A percentile compares a stretch with the other conserved stretches of the same genome.
These are phyloP conservation scores for Emiliania huxleyi DNA, from an alignment of 78 protist genomes.

Conservation along the genomic window DNA sequence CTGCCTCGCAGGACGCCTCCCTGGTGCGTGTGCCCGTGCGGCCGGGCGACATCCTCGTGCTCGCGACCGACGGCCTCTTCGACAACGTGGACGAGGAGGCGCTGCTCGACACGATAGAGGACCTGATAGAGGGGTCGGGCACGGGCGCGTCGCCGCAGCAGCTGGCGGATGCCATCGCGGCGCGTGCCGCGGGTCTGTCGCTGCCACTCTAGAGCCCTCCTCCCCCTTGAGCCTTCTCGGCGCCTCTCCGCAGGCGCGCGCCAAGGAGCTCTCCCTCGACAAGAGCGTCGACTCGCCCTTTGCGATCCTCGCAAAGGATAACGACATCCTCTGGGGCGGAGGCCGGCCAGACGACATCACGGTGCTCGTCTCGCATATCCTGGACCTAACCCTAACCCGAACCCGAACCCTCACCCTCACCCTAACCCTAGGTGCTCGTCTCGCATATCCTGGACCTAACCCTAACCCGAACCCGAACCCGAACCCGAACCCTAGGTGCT, in stretches of 20 bases:
- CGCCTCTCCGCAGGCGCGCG: no score
- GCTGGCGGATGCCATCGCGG: not conserved
- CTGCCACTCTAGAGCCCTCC: no score
- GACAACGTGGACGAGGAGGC: not conserved
- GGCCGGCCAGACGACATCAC: not conserved
- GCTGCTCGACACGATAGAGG: not conserved
- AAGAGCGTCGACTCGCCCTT: not conserved
- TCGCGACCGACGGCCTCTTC: slow-evolving; percentile 14
- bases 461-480: no score
- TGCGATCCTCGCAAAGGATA: not conserved
- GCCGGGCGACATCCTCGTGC: not conserved
- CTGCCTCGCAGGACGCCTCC: not conserved
- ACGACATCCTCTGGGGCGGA: not conserved
- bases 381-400: no score
- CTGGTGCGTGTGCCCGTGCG: not conserved
- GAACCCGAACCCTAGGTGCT: no score
- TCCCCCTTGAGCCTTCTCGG: no score
- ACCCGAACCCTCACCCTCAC: no score
- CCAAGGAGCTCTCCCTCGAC: not conserved
- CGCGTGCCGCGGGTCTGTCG: no score
- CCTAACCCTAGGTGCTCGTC: no score
- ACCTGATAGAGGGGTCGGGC: not conserved
- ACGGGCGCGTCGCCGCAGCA: not conserved
- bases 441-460: no score
- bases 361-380: not conserved